Conservation (phyloP, 495 filamentous ascomycete genomes). For the Amniculicola lignicola region DNA sequence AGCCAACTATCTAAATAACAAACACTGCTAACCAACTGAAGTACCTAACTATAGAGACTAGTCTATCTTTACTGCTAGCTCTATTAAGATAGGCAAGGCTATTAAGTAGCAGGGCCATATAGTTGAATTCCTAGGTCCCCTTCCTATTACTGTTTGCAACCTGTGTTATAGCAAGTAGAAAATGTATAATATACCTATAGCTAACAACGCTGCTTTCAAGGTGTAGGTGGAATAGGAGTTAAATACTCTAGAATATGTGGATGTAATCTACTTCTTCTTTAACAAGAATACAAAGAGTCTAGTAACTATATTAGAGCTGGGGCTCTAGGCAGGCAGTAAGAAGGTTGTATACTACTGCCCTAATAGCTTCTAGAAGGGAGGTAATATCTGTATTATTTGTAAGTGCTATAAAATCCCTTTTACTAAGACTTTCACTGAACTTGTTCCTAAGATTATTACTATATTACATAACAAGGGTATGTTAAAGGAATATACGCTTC, state of each 20-base stretch:
- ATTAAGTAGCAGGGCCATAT: background rate
- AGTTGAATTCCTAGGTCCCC: background rate
- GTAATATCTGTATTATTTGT: slow-evolving; percentile 1
- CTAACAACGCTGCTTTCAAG: background rate
- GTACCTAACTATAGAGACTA: too few species aligned
- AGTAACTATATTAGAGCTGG: background rate
- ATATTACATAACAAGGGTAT: background rate
- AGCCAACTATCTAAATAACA: too few species aligned
- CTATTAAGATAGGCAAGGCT: slow-evolving; percentile 8
- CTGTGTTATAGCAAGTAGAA: background rate
- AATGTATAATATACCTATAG: background rate
- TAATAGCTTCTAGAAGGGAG: background rate
- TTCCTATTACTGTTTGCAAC: slow-evolving; percentile 7
- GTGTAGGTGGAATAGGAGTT: slow-evolving; percentile 2
- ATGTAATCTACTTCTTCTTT: slow-evolving; percentile 10
- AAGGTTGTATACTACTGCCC: slow-evolving; percentile 2
- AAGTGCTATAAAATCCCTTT: slow-evolving; percentile 2
- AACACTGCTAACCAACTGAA: too few species aligned
- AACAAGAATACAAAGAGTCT: background rate
- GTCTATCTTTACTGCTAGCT: slow-evolving; percentile 3
- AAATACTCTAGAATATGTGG: slow-evolving; percentile 1
- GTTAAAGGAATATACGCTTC: background rate
- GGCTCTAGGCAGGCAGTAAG: background rate
- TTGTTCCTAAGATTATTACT: background rate
- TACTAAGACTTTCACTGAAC: background rate